These are phyloP conservation scores for Citrus maxima DNA, from an alignment of 345 rosid genomes.

Conservation along the genomic window DNA sequence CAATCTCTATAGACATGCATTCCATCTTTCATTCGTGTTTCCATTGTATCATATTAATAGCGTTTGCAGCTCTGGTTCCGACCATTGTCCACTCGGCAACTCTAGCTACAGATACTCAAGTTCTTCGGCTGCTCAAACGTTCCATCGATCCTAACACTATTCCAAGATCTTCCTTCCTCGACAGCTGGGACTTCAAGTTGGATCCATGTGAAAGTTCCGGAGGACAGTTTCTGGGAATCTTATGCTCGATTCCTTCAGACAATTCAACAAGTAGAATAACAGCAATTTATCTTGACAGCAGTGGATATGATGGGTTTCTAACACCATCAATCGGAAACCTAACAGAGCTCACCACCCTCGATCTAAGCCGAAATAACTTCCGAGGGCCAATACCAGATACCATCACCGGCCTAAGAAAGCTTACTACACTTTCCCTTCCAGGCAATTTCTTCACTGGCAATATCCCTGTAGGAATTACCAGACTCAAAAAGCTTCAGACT, in stretches of 20 bases:
- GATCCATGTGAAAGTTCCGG: constrained; percentile 53
- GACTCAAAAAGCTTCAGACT: constrained; percentile 30
- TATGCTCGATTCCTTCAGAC: constrained; percentile 43
- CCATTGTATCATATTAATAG: background rate
- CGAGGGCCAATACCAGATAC: constrained; percentile 55
- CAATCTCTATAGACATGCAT: background rate
- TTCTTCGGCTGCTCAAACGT: constrained; percentile 33
- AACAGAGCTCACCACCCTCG: constrained; percentile 46
- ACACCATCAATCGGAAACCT: constrained; percentile 42
- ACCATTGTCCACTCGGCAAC: constrained; percentile 17
- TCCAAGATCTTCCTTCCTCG: constrained; percentile 35
- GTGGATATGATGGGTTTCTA: constrained; percentile 57
- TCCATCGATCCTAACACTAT: constrained; percentile 49
- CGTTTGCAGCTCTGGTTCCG: background rate
- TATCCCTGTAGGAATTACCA: constrained; percentile 28
- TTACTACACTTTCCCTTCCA: constrained; percentile 31
- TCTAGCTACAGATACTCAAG: constrained; percentile 32
- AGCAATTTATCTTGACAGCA: constrained; percentile 47
- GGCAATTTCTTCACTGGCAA: constrained; percentile 50
- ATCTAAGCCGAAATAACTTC: constrained; percentile 43
- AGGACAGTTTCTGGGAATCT: constrained; percentile 40
- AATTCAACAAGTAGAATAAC: constrained; percentile 37
- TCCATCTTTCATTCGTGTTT: background rate
- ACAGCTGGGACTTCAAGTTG: constrained; percentile 50
- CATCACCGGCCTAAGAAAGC: constrained; percentile 40